phyloP scores from a whole-genome alignment of 345 rosid genomes.

The Toxicodendron radicans region DNA sequence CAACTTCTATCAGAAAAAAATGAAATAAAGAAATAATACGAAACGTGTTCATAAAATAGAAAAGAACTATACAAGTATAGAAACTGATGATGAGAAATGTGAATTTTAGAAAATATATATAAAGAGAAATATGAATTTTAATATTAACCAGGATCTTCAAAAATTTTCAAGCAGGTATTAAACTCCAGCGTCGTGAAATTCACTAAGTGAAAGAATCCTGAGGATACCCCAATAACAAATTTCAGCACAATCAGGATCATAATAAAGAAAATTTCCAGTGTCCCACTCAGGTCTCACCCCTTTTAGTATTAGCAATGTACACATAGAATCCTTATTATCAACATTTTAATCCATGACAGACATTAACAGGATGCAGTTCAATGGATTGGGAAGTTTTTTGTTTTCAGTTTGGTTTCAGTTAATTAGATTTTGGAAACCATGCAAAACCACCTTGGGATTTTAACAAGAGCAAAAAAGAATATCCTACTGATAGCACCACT shows the following conservation, averaged over 20 bases:
- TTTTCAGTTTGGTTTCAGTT: too few species aligned
- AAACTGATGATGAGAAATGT: neutral
- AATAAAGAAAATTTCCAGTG: neutral
- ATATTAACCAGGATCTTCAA: too few species aligned
- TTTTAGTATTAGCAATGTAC: neutral
- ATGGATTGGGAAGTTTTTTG: neutral
- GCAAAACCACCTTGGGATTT: too few species aligned
- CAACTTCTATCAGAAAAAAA: neutral
- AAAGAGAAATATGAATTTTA: too few species aligned
- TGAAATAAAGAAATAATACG: neutral
- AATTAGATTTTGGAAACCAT: too few species aligned
- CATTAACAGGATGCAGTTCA: neutral
- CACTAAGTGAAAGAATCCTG: neutral
- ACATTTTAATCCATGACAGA: neutral
- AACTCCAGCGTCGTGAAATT: too few species aligned
- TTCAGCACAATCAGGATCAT: neutral
- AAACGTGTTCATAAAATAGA: neutral
- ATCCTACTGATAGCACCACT: too few species aligned
- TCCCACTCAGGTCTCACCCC: neutral
- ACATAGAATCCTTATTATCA: neutral
- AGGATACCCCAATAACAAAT: neutral
- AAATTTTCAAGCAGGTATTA: too few species aligned
- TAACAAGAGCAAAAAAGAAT: too few species aligned
- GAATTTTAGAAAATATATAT: too few species aligned
- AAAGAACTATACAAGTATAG: neutral